A percentile compares a stretch with the other conserved stretches of the same genome.
These are phyloP conservation scores for Pholiota conissans DNA, from an alignment of 768 basidiomycete genomes.

Conservation along the genomic window DNA sequence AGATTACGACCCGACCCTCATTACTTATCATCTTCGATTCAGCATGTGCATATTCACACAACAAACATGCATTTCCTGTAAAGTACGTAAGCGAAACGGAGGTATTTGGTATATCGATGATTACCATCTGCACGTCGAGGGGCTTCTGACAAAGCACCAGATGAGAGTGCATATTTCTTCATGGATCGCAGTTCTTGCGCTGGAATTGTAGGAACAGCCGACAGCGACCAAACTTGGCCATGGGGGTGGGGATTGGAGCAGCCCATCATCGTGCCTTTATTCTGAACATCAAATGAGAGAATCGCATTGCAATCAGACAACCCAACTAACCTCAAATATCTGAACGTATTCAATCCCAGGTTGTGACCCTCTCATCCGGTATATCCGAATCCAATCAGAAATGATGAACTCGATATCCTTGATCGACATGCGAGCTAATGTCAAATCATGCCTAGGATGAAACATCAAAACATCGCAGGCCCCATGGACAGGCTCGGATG, in stretches of 20 bases:
- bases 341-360: slow-evolving; percentile 81
- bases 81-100: background rate
- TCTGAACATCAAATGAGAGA: slow-evolving; percentile 43
- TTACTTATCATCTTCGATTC: slow-evolving; percentile 46
- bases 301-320: background rate
- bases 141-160: slow-evolving; percentile 39
- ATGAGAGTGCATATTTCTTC: slow-evolving; percentile 41
- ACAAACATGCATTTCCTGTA: slow-evolving; percentile 62
- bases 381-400: slow-evolving; percentile 71
- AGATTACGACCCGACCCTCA: slow-evolving; percentile 63
- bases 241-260: slow-evolving; percentile 95
- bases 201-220: slow-evolving; percentile 68
- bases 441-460: slow-evolving; percentile 83
- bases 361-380: slow-evolving; percentile 55
- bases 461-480: slow-evolving; percentile 89
- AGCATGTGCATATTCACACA: slow-evolving; percentile 77
- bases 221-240: slow-evolving; percentile 86
- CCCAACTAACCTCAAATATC: slow-evolving; percentile 75
- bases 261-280: slow-evolving; percentile 94
- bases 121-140: slow-evolving; percentile 55
- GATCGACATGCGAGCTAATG: slow-evolving; percentile 64
- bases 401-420: slow-evolving; percentile 66
- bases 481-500: slow-evolving; percentile 69
- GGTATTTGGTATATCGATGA: background rate
- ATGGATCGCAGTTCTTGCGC: slow-evolving; percentile 65